These are phyloP conservation scores for Tubosaeta sp. DNA, from an alignment of 768 basidiomycete species.

Conservation along the genomic window DNA sequence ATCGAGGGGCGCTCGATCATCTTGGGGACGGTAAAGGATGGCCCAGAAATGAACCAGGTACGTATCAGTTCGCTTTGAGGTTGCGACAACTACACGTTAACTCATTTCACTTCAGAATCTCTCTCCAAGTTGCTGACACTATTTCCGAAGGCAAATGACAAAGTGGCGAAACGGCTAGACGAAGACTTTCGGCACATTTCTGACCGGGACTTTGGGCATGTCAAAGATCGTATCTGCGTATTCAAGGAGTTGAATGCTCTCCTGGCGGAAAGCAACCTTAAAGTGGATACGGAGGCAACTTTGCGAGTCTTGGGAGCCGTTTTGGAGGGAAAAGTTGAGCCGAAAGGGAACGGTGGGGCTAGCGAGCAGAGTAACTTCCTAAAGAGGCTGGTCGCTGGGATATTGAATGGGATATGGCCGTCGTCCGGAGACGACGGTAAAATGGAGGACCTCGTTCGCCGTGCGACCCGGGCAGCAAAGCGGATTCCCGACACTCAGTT, in stretches of 20 bases:
- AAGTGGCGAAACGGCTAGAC: background rate
- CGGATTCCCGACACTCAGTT: conserved; percentile 12
- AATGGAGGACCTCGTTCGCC: conserved; percentile 3
- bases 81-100: background rate
- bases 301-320: background rate
- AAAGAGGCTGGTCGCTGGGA: no score
- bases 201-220: conserved; percentile 2
- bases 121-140: background rate
- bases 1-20: conserved; percentile 13
- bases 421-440: background rate
- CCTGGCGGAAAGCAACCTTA: background rate
- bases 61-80: background rate
- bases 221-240: conserved; percentile 14
- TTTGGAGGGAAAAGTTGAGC: conserved; percentile 5
- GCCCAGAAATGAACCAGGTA: conserved; percentile 1
- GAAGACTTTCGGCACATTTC: conserved; percentile 3
- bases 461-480: background rate
- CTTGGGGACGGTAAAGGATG: background rate
- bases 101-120: background rate
- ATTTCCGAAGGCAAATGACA: conserved; percentile 11
- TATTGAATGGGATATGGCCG: no score
- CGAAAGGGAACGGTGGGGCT: background rate
- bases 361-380: background rate
- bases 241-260: background rate
- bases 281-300: background rate